Evolutionary conservation across 805 yeast genomes (phyloP), one percentile per base, ranked within the genome.

Genomic region (Yarrowia phangngaensis): DNA sequence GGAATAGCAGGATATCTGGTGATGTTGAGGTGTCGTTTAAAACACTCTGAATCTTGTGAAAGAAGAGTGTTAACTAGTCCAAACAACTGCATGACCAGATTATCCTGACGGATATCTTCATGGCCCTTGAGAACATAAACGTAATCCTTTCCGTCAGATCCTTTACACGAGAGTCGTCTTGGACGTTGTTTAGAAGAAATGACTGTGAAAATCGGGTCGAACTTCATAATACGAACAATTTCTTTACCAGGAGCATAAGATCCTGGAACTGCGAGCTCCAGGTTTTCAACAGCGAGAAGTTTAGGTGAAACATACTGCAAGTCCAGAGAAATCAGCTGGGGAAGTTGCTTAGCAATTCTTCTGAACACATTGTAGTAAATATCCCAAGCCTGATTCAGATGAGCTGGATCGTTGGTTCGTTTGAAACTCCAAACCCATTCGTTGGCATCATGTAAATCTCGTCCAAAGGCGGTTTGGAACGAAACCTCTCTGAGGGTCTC

Each of bases 91-190:
- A 92, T 92, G 20, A 90, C 99, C 64, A 94, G 73, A 60, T 87
- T 86, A 68, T 92, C 99, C 64, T 92, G 99, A 60, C 99, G 78
- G 48, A 92, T 86, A 71, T 92, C 99, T 68, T 92, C 99, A 61
- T 92, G 97, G 1, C 97, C 98, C 66, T 92, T 92, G 60, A 92
- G 71, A 2, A 73, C 68, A 65, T 79, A 94, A 58, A 77, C 84
- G 62, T 94, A 88, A 29, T 82, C 85, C 59, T 84, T 85, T 52
- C 98, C 98, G 64, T 92, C 96, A 58, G 85, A 83, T 8, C 97
- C 98, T 53, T 74, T 72, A 40, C 87, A 76, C 12, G 80, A 75
- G 52, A 87, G 64, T 58, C 84, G 79, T 61, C 99, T 78, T 6
- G 99, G 99, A 59, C 97, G 78, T 66, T 94, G 99, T 61, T 92